These are phyloP conservation scores for Citrus australasica DNA, from an alignment of 345 rosid genomes.

Conservation along the genomic window DNA sequence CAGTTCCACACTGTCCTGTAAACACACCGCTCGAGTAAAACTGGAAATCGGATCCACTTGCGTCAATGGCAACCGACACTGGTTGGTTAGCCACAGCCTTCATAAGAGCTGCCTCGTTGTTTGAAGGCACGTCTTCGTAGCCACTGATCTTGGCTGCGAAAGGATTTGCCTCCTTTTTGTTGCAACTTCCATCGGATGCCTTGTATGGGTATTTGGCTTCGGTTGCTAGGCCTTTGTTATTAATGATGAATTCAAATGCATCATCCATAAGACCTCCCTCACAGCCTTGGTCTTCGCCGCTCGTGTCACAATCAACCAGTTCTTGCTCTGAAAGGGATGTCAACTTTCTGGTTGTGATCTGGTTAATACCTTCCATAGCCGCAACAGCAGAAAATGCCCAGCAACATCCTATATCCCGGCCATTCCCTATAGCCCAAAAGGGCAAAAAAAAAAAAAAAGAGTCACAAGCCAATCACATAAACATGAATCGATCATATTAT, in stretches of 20 bases:
- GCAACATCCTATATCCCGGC: conserved; percentile 14
- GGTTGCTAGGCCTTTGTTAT: conserved; percentile 24
- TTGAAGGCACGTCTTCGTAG: conserved; percentile 19
- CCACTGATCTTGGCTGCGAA: conserved; percentile 11
- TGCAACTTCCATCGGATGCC: conserved; percentile 16
- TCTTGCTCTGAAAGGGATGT: conserved; percentile 29
- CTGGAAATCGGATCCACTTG: conserved; percentile 15
- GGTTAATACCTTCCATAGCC: conserved; percentile 14
- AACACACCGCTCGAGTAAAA: conserved; percentile 16
- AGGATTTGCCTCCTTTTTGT: conserved; percentile 6
- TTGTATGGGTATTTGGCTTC: conserved; percentile 28
- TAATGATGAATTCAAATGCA: conserved; percentile 27
- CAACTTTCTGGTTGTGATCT: conserved; percentile 12
- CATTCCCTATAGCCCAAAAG: neutral
- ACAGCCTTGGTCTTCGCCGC: conserved; percentile 25
- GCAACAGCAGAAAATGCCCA: conserved; percentile 26
- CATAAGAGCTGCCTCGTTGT: conserved; percentile 16
- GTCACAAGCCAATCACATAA: neutral
- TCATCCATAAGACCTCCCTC: conserved; percentile 32
- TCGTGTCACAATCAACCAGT: conserved; percentile 30
- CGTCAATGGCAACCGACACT: conserved; percentile 24
- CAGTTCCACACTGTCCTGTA: conserved; percentile 19
- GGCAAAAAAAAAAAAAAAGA: too few species aligned
- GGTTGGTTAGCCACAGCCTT: conserved; percentile 22
- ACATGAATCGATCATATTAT: neutral